phyloP scores from a whole-genome alignment of 192 early-diverging fungal species.

The Coemansia sp. region DNA sequence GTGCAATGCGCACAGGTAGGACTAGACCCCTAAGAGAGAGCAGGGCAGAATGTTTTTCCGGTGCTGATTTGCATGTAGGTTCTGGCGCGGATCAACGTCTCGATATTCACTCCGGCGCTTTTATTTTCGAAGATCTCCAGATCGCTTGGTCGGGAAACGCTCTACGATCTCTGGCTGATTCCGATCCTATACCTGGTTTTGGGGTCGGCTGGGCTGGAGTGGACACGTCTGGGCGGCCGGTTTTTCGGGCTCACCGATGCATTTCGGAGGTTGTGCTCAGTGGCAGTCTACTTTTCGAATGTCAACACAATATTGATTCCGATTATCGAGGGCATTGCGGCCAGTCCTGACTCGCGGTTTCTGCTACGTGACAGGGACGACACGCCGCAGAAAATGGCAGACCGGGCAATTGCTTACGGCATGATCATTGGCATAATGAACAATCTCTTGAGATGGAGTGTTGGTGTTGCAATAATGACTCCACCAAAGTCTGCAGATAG shows the following conservation, averaged over 20 bases:
- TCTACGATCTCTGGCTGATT: conserved; percentile 66
- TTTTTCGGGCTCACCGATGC: conserved; percentile 44
- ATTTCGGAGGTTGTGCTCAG: conserved; percentile 62
- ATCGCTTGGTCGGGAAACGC: conserved; percentile 59
- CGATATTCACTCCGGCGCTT: conserved; percentile 71
- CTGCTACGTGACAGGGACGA: conserved; percentile 42
- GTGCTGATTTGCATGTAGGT: conserved; percentile 8
- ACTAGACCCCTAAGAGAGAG: not conserved
- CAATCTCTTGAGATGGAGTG: conserved; percentile 74
- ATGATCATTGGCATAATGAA: conserved; percentile 73
- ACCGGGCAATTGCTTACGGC: conserved; percentile 73
- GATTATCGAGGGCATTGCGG: conserved; percentile 57
- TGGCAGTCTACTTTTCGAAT: conserved; percentile 67
- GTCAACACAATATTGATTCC: conserved; percentile 71
- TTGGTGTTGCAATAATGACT: conserved; percentile 62
- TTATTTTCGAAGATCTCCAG: conserved; percentile 70
- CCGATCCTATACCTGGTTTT: conserved; percentile 52
- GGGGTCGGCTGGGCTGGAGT: conserved; percentile 26
- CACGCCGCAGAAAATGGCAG: conserved; percentile 31
- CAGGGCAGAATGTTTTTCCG: not conserved
- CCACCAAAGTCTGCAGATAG: conserved; percentile 6
- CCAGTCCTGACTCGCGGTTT: conserved; percentile 44
- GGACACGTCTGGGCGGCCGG: conserved; percentile 23
- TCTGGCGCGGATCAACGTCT: conserved; percentile 58
- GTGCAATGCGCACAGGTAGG: not conserved